Evolutionary conservation across 2,329 filamentous ascomycete species (phyloP).

Genomic region (Fusarium camptoceras): DNA sequence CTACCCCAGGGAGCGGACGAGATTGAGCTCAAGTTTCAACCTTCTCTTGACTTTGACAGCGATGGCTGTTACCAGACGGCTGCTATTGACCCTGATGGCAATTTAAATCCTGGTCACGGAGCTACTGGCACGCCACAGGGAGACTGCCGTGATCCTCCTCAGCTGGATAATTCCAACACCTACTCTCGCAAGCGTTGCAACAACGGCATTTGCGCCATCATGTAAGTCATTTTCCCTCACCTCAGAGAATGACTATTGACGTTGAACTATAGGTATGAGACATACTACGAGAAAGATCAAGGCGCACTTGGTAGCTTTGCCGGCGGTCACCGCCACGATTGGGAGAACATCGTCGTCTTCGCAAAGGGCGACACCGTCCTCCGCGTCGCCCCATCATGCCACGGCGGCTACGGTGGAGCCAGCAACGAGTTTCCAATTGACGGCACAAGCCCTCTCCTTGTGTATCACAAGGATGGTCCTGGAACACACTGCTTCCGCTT

Average conservation of each 20-base stretch:
- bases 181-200: conserved; percentile 51
- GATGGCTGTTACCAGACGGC: conserved; percentile 61
- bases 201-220: conserved; percentile 50
- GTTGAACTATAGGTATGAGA: conserved; percentile 38
- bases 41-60: conserved; percentile 54
- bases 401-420: conserved; percentile 42
- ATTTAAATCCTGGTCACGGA: conserved; percentile 44
- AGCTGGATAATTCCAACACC: conserved; percentile 49
- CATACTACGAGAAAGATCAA: conserved; percentile 60
- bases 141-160: conserved; percentile 48
- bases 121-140: conserved; percentile 47
- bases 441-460: conserved; percentile 39
- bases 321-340: conserved; percentile 56
- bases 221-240: too few relatives aligned
- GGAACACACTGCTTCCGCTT: conserved; percentile 50
- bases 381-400: conserved; percentile 48
- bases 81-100: conserved; percentile 55
- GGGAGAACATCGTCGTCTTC: conserved; percentile 56
- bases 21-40: conserved; percentile 52
- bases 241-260: neutral
- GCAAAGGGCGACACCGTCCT: conserved; percentile 39
- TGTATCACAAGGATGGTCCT: conserved; percentile 49
- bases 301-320: conserved; percentile 48
- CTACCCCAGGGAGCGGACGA: conserved; percentile 51
- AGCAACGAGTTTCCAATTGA: conserved; percentile 39